A percentile compares a stretch with the other conserved stretches of the same genome.
Evolutionary conservation across 331 rosid genomes (phyloP).

Genomic region (Spiraea crenata): DNA sequence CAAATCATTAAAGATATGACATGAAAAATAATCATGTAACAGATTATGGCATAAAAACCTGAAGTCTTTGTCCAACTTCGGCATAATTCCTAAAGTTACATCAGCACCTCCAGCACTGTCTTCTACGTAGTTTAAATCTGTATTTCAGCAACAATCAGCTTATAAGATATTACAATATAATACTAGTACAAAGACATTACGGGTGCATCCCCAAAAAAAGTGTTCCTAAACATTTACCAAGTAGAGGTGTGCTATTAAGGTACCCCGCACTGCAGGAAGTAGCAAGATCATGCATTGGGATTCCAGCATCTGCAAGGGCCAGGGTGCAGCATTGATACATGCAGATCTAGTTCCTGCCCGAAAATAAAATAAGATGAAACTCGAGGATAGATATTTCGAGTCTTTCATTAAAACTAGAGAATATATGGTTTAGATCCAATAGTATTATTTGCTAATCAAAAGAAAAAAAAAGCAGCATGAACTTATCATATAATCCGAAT

Average conservation of each 20-base stretch:
- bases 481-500: background rate
- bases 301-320: constrained; percentile 96
- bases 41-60: constrained; percentile 41
- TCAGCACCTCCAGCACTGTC: constrained; percentile 98
- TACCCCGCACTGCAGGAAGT: constrained; percentile 91
- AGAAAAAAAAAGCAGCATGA: background rate
- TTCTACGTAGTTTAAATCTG: constrained; percentile 89
- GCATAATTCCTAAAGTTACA: constrained; percentile 81
- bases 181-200: background rate
- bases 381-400: constrained; percentile 19
- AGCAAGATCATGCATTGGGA: constrained; percentile 90
- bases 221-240: constrained; percentile 43
- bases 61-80: constrained; percentile 82
- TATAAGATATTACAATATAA: background rate
- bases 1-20: background rate
- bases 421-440: background rate
- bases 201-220: background rate
- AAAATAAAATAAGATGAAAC: constrained; percentile 6
- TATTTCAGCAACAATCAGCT: constrained; percentile 15
- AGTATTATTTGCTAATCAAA: constrained; percentile 5
- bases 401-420: background rate
- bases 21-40: constrained; percentile 10
- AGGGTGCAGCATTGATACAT: constrained; percentile 90
- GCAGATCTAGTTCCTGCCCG: constrained; percentile 86
- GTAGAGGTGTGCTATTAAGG: constrained; percentile 82